A percentile compares a stretch with the other conserved stretches of the same genome.
These are phyloP conservation scores for Herpetomonas samuelpessoai DNA, from an alignment of 208 protist species.

Conservation along the genomic window DNA sequence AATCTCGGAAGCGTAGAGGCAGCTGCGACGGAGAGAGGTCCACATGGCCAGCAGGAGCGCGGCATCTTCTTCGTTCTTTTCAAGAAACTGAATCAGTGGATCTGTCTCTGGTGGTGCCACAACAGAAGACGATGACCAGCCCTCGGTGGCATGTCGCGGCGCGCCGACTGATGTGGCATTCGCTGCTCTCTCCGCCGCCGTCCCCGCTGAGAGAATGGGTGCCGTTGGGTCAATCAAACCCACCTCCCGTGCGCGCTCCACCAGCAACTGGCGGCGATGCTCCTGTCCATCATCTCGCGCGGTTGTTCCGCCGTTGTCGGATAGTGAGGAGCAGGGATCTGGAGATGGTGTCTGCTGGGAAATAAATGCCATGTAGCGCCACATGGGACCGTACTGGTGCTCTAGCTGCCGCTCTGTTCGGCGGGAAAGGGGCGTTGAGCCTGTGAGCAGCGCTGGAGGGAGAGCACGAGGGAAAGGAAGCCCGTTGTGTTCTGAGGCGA, in stretches of 20 bases:
- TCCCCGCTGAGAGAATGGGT: background rate
- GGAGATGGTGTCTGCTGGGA: background rate
- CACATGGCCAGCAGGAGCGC: conserved; percentile 77
- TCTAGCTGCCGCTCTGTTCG: conserved; percentile 46
- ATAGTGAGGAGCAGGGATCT: no score
- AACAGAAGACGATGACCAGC: no score
- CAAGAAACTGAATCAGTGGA: conserved; percentile 61
- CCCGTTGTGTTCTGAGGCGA: no score
- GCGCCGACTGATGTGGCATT: background rate
- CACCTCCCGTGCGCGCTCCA: conserved; percentile 8
- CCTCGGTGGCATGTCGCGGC: background rate
- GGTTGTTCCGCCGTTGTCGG: background rate
- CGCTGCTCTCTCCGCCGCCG: background rate
- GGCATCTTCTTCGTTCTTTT: conserved; percentile 66
- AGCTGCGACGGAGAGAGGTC: conserved; percentile 74
- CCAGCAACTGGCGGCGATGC: background rate
- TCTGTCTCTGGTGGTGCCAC: conserved; percentile 14
- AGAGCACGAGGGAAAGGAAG: background rate
- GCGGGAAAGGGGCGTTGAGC: conserved; percentile 14
- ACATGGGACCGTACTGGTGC: conserved; percentile 36
- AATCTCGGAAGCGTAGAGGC: conserved; percentile 68
- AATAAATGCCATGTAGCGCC: conserved; percentile 30
- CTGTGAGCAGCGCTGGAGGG: background rate
- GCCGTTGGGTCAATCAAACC: background rate
- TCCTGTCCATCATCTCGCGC: background rate